These are phyloP conservation scores for Zopfia rhizophila DNA, from an alignment of 2,329 filamentous ascomycete genomes.

Conservation along the genomic window DNA sequence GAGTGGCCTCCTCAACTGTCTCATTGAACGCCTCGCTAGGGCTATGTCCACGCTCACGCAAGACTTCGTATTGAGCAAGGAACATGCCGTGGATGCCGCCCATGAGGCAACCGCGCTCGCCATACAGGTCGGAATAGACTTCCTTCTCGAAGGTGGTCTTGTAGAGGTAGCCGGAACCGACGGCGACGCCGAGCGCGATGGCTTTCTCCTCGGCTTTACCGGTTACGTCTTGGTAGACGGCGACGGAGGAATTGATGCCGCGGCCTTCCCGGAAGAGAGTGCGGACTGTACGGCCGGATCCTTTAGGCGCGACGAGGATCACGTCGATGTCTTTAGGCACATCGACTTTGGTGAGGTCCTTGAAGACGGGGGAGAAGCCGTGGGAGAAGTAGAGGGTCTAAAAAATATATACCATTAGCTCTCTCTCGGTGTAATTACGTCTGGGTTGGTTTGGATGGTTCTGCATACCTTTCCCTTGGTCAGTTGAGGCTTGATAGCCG, in stretches of 20 bases:
- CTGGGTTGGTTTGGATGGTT: slow-evolving; percentile 6
- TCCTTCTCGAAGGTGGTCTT: slow-evolving; percentile 99
- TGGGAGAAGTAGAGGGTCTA: slow-evolving; percentile 99
- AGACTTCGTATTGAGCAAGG: slow-evolving; percentile 99
- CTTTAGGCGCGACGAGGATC: slow-evolving; percentile 99
- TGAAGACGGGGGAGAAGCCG: slow-evolving; percentile 99
- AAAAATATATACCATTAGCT: slow-evolving; percentile 30
- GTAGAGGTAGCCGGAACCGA: slow-evolving; percentile 98
- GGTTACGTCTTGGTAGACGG: slow-evolving; percentile 98
- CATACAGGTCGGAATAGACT: slow-evolving; percentile 99
- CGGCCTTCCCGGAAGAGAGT: slow-evolving; percentile 99
- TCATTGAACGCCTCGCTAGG: slow-evolving; percentile 99
- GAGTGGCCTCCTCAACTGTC: slow-evolving; percentile 99
- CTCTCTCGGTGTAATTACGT: slow-evolving; percentile 17
- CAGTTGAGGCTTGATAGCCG: slow-evolving; percentile 95
- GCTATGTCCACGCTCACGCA: slow-evolving; percentile 97
- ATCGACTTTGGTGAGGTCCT: slow-evolving; percentile 98
- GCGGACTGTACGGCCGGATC: slow-evolving; percentile 97
- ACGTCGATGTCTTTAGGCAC: slow-evolving; percentile 96
- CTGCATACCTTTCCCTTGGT: slow-evolving; percentile 92
- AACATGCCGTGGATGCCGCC: slow-evolving; percentile 99
- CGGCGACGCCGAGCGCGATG: slow-evolving; percentile 93
- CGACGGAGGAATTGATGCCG: slow-evolving; percentile 99
- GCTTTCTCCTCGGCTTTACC: slow-evolving; percentile 99
- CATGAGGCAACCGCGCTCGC: slow-evolving; percentile 99